Evolutionary conservation across 441 rosid species (phyloP).

Genomic region (Arabidopsis lyrata): DNA sequence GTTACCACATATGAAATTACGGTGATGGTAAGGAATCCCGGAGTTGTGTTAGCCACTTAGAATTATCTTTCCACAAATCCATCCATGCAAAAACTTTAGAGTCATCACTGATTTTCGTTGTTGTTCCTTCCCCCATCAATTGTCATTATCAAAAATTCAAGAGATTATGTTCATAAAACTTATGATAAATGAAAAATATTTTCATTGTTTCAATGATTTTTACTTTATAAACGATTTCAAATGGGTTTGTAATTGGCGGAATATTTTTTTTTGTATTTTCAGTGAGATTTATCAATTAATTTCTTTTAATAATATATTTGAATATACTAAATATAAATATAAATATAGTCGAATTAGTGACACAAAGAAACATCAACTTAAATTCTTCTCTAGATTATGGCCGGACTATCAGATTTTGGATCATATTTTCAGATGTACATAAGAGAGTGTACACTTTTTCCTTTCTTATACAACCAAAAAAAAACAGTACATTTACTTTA

Average conservation of each 20-base stretch:
- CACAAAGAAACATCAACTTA: neutral
- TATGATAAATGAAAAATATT: neutral
- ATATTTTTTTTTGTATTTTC: neutral
- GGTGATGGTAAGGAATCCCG: slow-evolving; percentile 42
- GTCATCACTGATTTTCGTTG: neutral
- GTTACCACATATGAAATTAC: slow-evolving; percentile 41
- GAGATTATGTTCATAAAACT: slow-evolving; percentile 15
- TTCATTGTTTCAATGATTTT: neutral
- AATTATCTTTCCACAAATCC: slow-evolving; percentile 13
- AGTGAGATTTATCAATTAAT: neutral
- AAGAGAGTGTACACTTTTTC: neutral
- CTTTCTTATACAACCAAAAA: neutral
- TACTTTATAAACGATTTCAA: neutral
- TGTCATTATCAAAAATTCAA: neutral
- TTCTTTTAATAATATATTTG: neutral
- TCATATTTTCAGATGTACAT: neutral
- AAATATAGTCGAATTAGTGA: neutral
- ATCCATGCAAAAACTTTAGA: slow-evolving; percentile 25
- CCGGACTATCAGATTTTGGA: neutral
- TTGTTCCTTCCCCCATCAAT: neutral
- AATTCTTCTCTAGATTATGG: neutral
- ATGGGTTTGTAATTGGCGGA: neutral
- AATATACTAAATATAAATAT: neutral
- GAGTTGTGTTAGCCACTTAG: slow-evolving; percentile 44
- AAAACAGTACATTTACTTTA: slow-evolving; percentile 33